Base-by-base conservation (phyloP, 2,329 filamentous ascomycete genomes). In the Lachnellula hyalina region DNA sequence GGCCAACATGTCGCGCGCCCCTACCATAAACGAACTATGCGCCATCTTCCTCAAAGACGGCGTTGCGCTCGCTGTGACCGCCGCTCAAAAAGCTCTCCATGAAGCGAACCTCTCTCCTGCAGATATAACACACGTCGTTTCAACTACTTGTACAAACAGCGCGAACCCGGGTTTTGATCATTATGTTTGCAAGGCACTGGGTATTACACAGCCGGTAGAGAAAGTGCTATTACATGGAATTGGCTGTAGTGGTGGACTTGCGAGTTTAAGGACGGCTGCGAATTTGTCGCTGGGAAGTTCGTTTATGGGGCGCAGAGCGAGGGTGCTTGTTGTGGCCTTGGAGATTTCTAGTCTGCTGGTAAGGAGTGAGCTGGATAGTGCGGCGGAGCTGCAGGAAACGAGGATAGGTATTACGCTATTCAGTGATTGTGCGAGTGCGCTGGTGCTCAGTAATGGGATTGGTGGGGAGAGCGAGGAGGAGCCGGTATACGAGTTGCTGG, bases 81-180 rank as follows among this genome's bases (percentile, higher is more conserved):
- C 82, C 2, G 74, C 79, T 21, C 72, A 73, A 25, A 81, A 82
- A 66, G 82, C 82, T 5, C 72, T 84, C 9, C 69, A 72, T 7
- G 81, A 84, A 66, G 79, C 82, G 5, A 72, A 73, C 15, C 67
- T 84, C 42, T 73, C 77, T 42, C 66, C 76, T 0, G 65, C 66
- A 3, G 72, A 83, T 50, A 83, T 88, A 58, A 88, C 84, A 3
- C 85, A 88, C 63, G 75, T 86, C 41, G 83, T 88, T 8, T 80
- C 83, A 23, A 85, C 83, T 0, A 87, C 84, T 5, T 87, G 85
- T 66, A 88, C 84, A 8, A 82, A 87, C 66, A 85, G 82, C 59
- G 83, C 83, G 15, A 87, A 87, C 65, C 84, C 84, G 0, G 84
- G 84, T 1, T 87, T 83, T 65, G 85, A 87, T 61, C 82, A 86